A percentile compares a stretch with the other conserved stretches of the same genome.
phyloP scores from a whole-genome alignment of 306 rosid species.

The Sophora flavescens region DNA sequence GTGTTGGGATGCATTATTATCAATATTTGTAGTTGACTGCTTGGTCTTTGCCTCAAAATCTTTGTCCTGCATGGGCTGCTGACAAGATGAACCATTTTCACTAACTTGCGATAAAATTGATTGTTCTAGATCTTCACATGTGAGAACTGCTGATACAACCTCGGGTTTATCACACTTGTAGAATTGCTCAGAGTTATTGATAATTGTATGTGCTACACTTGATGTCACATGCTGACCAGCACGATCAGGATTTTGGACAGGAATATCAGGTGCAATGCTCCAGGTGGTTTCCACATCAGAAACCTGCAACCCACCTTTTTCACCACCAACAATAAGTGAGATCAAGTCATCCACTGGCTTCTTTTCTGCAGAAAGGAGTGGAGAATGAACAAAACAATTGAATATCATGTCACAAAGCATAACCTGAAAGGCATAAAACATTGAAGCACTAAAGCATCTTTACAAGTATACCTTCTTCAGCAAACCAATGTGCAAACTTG shows the following conservation, averaged over 20 bases:
- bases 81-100: conserved; percentile 55
- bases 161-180: conserved; percentile 65
- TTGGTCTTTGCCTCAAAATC: conserved; percentile 59
- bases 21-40: conserved; percentile 58
- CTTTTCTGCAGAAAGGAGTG: conserved; percentile 66
- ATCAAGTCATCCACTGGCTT: conserved; percentile 64
- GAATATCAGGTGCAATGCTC: conserved; percentile 52
- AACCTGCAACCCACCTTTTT: conserved; percentile 62
- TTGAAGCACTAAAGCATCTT: conserved; percentile 31
- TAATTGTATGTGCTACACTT: conserved; percentile 46
- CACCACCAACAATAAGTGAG: conserved; percentile 81
- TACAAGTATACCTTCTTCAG: conserved; percentile 74
- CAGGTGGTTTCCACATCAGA: conserved; percentile 52
- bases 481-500: conserved; percentile 90
- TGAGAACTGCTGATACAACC: conserved; percentile 74
- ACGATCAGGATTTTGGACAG: conserved; percentile 59
- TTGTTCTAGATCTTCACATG: conserved; percentile 97
- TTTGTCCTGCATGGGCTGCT: conserved; percentile 52
- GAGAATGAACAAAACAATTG: conserved; percentile 25
- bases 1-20: conserved; percentile 82
- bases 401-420: not conserved
- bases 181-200: conserved; percentile 56
- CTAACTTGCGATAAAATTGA: conserved; percentile 78
- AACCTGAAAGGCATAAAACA: conserved; percentile 39
- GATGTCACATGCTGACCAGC: not conserved